Base-by-base conservation (phyloP, 129 eudicot genomes). In the Flaveria ramosissima region DNA sequence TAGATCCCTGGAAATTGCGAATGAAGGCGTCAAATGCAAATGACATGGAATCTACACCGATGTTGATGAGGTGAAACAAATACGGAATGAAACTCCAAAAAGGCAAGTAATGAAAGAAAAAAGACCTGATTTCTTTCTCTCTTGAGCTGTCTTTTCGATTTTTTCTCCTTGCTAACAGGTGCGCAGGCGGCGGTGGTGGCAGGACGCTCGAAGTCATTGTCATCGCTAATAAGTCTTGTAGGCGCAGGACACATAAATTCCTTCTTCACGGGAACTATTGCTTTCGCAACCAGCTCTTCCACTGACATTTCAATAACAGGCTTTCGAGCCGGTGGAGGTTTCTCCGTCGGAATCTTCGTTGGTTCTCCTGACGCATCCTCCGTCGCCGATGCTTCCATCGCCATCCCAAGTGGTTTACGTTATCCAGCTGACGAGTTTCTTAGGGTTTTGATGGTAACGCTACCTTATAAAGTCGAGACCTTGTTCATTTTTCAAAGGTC, bases 241-340 rank as follows among this genome's bases (percentile, higher is more conserved):
- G 92, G 94, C 20, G 84, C 82, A 12, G 89, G 82, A 60, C 87
- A 77, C 11, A 91, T 86, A 45, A 69, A 94, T 30, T 89, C 97
- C 63, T 75, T 85, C 80, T 94, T 94, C 66, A 94, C 90, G 10
- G 99, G 99, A 79, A 90, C 99, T 78, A 94, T 91, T 65, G 90
- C 78, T 88, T 91, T 89, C n/a, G 92, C 96, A 81, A 91, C 87
- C 74, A 94, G 75, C 77, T 91, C 99, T 79, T 89, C 92, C n/a
- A 92, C 76, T 42, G 93, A 30, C 52, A 36, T 47, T 45, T 65
- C 85, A 26, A 26, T 24, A n/a, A 80, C 55, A 32, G 57, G 39
- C 14, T 70, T 71, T 19, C 77, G 45, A 12, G 63, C 55, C 41
- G 32, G 47, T 1, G 47, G 24, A 3, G 73, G 52, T 2, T 45